These are phyloP conservation scores for Cladorrhinum sp. DNA, from an alignment of 2,329 filamentous ascomycete species.

Conservation along the genomic window DNA sequence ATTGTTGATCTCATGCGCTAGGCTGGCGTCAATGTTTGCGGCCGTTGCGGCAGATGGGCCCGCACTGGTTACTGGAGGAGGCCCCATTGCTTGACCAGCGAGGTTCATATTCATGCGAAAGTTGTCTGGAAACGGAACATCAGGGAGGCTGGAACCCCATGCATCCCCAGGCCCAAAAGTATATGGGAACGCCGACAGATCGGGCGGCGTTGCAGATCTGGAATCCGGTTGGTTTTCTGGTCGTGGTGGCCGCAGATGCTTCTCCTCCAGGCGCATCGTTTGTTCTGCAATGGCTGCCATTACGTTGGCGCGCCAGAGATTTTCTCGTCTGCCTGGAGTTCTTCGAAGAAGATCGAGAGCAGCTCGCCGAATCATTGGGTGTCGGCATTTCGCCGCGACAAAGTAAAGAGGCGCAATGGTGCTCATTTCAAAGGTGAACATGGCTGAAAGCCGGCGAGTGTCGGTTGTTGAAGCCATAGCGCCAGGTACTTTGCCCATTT, in stretches of 20 bases:
- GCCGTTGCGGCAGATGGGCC: conserved; percentile 7
- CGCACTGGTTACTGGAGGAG: conserved; percentile 1
- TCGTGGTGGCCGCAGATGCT: conserved; percentile 18
- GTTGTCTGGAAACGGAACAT: conserved; percentile 3
- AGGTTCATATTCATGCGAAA: not conserved
- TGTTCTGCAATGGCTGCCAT: conserved; percentile 39
- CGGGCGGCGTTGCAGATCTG: conserved; percentile 16
- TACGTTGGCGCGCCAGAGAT: conserved; percentile 38
- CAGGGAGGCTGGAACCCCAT: conserved; percentile 9
- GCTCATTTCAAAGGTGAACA: conserved; percentile 44
- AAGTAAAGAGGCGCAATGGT: conserved; percentile 43
- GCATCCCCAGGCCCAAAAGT: conserved; percentile 8
- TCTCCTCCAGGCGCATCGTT: conserved; percentile 29
- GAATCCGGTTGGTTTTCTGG: conserved; percentile 12
- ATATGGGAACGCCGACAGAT: conserved; percentile 10
- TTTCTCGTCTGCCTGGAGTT: conserved; percentile 35
- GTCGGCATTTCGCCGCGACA: conserved; percentile 39
- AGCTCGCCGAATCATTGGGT: conserved; percentile 39
- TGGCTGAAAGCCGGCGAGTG: conserved; percentile 20
- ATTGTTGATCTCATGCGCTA: conserved; percentile 10
- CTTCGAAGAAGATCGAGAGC: conserved; percentile 37
- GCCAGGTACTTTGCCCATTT: conserved; percentile 4
- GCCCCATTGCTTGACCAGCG: not conserved
- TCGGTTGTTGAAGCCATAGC: conserved; percentile 13
- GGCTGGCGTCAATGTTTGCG: conserved; percentile 11